phyloP scores from a whole-genome alignment of 352 stramenopile genomes.

The Phytopythium montanum region DNA sequence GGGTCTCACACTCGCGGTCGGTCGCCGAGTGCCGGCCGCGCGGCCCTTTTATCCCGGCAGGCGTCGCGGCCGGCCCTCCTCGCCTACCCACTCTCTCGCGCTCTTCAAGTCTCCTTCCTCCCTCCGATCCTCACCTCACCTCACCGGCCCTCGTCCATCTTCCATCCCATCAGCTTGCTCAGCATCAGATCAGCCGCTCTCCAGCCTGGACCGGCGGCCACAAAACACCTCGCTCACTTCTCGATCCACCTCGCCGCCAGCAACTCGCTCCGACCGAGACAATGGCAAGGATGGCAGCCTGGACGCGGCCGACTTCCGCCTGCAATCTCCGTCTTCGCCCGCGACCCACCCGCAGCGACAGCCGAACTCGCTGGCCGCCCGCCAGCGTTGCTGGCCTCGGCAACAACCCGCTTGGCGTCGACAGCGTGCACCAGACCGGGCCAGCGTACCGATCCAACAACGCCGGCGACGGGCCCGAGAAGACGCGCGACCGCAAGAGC shows the following conservation, averaged over 20 bases:
- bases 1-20: conserved; percentile 3
- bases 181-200: too few relatives aligned
- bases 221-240: too few relatives aligned
- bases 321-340: background rate
- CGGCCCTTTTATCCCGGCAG: background rate
- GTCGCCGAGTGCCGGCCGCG: background rate
- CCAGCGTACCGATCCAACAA: conserved; percentile 70
- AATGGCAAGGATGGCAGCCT: background rate
- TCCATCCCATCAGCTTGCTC: background rate
- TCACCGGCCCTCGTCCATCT: background rate
- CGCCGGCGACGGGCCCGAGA: conserved; percentile 74
- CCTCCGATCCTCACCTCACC: too few relatives aligned
- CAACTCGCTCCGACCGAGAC: background rate
- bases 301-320: background rate
- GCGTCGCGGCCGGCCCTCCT: conserved; percentile 2
- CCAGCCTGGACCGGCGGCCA: too few relatives aligned
- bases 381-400: background rate
- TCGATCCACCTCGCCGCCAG: conserved; percentile 3
- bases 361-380: background rate
- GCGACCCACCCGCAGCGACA: background rate
- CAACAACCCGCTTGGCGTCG: conserved; percentile 5
- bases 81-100: background rate
- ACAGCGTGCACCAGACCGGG: conserved; percentile 48
- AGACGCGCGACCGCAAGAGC: conserved; percentile 82
- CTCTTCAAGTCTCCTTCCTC: conserved; percentile 8